Evolutionary conservation across 768 basidiomycete genomes (phyloP).

Genomic region (Pisolithus microcarpus): DNA sequence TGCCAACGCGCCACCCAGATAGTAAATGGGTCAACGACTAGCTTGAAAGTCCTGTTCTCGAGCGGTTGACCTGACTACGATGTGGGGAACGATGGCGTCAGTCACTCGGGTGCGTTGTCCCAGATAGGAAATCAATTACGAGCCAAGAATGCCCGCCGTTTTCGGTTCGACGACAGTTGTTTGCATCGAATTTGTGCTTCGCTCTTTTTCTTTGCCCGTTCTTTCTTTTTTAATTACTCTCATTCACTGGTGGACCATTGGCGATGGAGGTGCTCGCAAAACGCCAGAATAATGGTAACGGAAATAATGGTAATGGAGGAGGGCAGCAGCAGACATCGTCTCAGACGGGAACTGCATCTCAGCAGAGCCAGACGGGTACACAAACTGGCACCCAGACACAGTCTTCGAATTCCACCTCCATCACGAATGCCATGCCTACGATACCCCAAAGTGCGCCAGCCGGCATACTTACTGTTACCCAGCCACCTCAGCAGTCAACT

Average conservation of each 20-base stretch:
- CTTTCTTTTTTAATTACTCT: background rate
- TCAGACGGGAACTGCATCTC: background rate
- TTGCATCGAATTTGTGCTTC: background rate
- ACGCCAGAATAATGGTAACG: conserved; percentile 5
- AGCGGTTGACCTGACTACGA: background rate
- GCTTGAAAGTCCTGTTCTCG: no score
- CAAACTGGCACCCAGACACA: conserved; percentile 4
- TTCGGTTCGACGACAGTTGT: conserved; percentile 1
- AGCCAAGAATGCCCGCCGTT: background rate
- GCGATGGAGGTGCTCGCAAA: conserved; percentile 2
- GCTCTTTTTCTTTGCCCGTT: conserved; percentile 1
- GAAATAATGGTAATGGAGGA: background rate
- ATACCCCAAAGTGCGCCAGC: conserved; percentile 51
- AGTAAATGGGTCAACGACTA: background rate
- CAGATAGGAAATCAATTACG: conserved; percentile 1
- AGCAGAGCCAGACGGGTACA: conserved; percentile 5
- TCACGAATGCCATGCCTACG: conserved; percentile 9
- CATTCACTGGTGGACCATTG: background rate
- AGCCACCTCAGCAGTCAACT: conserved; percentile 73
- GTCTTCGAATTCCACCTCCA: conserved; percentile 4
- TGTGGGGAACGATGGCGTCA: background rate
- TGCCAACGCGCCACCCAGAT: no score
- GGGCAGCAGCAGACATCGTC: conserved; percentile 1
- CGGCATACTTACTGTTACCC: conserved; percentile 65
- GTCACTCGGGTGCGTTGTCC: background rate